These are phyloP conservation scores for Kazachstania sp. DNA, from an alignment of 1,139 yeast species.

Conservation along the genomic window DNA sequence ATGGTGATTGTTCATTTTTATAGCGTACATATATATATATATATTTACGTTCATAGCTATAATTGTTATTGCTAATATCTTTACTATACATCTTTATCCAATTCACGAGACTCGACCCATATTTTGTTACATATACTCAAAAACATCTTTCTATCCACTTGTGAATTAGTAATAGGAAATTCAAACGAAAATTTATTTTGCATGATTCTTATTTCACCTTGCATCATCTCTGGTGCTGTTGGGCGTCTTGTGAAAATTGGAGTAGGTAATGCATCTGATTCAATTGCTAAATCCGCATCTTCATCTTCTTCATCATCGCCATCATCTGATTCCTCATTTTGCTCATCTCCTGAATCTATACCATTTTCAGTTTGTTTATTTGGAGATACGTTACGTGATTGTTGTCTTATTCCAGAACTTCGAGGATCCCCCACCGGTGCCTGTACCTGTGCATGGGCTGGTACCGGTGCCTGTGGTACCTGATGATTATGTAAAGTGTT, in stretches of 20 bases:
- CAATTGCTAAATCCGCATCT: conserved; percentile 10
- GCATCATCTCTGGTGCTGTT: conserved; percentile 6
- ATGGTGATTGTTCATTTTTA: too few relatives aligned
- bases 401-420: not conserved
- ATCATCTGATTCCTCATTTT: not conserved
- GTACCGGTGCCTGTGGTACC: not conserved
- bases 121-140: conserved; percentile 31
- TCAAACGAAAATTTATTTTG: conserved; percentile 25
- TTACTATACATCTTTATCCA: conserved; percentile 2
- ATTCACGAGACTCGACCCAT: conserved; percentile 26
- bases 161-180: conserved; percentile 15
- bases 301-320: conserved; percentile 5
- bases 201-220: conserved; percentile 22
- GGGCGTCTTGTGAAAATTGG: conserved; percentile 10
- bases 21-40: not conserved
- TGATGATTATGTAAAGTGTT: not conserved
- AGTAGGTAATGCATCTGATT: conserved; percentile 10
- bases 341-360: not conserved
- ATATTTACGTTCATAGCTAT: not conserved
- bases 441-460: not conserved
- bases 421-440: not conserved
- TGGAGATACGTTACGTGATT: not conserved
- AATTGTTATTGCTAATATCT: not conserved
- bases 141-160: conserved; percentile 28
- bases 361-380: not conserved